Conservation (phyloP, 2,329 filamentous ascomycete species). For the Juglanconis sp. region DNA sequence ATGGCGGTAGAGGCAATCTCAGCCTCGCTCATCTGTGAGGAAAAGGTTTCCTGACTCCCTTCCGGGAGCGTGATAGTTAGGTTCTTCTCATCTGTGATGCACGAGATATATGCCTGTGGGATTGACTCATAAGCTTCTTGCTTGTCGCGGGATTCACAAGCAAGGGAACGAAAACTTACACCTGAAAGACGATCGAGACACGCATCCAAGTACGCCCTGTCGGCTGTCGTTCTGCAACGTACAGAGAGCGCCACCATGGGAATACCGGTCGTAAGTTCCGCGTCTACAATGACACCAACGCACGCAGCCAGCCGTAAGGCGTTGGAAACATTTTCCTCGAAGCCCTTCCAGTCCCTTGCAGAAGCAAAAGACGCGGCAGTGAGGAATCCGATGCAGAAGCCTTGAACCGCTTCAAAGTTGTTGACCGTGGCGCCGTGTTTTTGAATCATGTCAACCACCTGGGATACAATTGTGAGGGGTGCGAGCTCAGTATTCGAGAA, state of each 20-base stretch:
- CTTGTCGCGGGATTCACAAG: neutral
- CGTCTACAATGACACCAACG: constrained; percentile 13
- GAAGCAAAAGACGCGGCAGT: constrained; percentile 6
- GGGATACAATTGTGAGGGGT: no score
- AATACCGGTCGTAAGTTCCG: neutral
- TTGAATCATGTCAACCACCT: no score
- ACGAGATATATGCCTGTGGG: constrained; percentile 16
- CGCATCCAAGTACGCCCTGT: no score
- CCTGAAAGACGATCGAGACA: neutral
- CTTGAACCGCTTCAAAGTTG: constrained; percentile 8
- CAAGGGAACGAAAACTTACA: constrained; percentile 3
- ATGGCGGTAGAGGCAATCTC: constrained; percentile 4
- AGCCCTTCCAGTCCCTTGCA: neutral
- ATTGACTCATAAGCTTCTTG: neutral
- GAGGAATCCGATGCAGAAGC: constrained; percentile 18
- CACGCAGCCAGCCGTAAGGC: constrained; percentile 12
- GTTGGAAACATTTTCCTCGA: constrained; percentile 3
- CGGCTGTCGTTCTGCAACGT: no score
- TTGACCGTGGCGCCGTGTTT: no score
- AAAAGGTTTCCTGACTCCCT: neutral
- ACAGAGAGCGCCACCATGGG: neutral
- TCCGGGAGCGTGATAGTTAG: constrained; percentile 11
- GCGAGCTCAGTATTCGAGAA: no score
- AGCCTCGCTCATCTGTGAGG: neutral
- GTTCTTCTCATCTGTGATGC: constrained; percentile 8